These are phyloP conservation scores for Coccomyxa sp. DNA, from an alignment of 139 green algal genomes.

Conservation along the genomic window DNA sequence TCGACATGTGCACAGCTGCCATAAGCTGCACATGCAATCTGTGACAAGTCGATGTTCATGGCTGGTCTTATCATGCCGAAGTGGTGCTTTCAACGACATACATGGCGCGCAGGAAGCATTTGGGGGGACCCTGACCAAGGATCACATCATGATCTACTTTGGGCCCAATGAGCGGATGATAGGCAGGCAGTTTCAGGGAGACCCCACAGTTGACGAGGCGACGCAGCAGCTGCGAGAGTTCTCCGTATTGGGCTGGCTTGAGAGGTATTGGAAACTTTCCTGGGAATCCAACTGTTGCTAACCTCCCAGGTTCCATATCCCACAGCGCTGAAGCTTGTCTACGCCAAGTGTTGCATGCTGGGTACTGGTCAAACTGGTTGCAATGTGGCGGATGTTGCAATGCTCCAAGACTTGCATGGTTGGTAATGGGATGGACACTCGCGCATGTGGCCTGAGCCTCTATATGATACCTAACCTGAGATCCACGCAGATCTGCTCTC, in stretches of 20 bases:
- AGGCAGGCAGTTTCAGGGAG: slow-evolving; percentile 29
- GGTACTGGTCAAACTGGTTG: no score
- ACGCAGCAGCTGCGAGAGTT: slow-evolving; percentile 25
- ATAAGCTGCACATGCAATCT: background rate
- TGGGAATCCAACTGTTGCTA: no score
- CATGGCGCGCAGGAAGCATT: slow-evolving; percentile 13
- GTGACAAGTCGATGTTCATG: background rate
- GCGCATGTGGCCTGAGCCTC: no score
- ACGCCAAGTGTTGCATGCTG: no score
- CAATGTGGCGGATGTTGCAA: no score
- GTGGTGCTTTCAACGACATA: background rate
- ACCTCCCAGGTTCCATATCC: no score
- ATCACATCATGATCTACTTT: slow-evolving; percentile 38
- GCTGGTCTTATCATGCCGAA: background rate
- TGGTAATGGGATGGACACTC: no score
- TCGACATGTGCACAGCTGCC: background rate
- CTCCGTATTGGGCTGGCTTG: slow-evolving; percentile 33
- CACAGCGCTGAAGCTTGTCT: no score
- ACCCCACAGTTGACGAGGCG: slow-evolving; percentile 41
- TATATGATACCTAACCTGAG: no score
- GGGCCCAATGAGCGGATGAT: slow-evolving; percentile 34
- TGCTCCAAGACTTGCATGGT: no score
- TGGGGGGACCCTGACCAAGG: slow-evolving; percentile 21
- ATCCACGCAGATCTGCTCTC: no score
- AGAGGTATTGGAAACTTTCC: no score